Conservation (phyloP, 805 yeast species). For the Candida ulmi region DNA sequence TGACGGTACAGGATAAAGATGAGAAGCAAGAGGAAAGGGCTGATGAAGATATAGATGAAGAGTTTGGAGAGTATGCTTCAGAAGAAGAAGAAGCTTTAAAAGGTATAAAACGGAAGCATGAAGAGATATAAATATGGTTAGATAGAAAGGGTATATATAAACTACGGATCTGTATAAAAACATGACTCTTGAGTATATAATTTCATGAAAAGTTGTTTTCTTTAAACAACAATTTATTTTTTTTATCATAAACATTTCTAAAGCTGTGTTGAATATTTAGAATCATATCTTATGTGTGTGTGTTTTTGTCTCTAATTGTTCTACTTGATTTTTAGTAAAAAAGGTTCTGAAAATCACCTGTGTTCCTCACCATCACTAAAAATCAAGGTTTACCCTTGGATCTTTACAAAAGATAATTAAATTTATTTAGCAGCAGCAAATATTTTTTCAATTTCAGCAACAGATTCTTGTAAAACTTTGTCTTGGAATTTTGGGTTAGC, state of each 20-base stretch:
- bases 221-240: background rate
- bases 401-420: background rate
- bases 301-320: too few species aligned
- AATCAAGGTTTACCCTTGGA: background rate
- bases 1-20: background rate
- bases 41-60: background rate
- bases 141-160: background rate
- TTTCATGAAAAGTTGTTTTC: background rate
- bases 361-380: background rate
- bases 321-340: too few species aligned
- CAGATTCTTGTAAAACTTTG: constrained; percentile 82
- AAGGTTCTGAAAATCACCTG: background rate
- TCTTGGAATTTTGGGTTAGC: constrained; percentile 90
- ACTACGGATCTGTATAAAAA: background rate
- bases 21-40: too few species aligned
- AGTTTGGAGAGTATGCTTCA: constrained; percentile 7
- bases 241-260: constrained; percentile 9
- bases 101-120: constrained; percentile 1
- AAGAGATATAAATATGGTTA: background rate
- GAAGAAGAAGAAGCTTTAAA: constrained; percentile 14
- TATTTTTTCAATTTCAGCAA: constrained; percentile 85
- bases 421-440: constrained; percentile 39
- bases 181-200: background rate
- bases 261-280: background rate
- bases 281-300: background rate